phyloP scores from a whole-genome alignment of 2,329 filamentous ascomycete species.

The Trichoderma asperellum region DNA sequence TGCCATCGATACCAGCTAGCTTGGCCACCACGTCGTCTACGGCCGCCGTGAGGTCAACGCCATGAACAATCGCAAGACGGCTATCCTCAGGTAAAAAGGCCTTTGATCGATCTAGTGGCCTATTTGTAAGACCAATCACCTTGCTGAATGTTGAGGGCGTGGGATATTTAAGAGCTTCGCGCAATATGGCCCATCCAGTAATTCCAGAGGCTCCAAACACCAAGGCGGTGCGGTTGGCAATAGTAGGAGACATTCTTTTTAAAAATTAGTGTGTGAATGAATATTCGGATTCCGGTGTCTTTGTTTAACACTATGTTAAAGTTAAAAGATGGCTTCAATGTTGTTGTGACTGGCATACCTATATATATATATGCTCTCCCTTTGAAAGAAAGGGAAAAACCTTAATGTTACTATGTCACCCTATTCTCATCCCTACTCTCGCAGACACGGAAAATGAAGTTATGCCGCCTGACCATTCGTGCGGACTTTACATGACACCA shows the following conservation, averaged over 20 bases:
- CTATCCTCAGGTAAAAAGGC: constrained; percentile 16
- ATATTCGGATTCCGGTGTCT: background rate
- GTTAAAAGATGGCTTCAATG: background rate
- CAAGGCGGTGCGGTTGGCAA: constrained; percentile 16
- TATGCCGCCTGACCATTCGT: background rate
- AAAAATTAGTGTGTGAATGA: background rate
- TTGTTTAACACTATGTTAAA: background rate
- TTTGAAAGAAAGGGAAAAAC: no score
- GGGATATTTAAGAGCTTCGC: constrained; percentile 20
- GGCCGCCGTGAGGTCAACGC: constrained; percentile 10
- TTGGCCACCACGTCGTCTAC: constrained; percentile 22
- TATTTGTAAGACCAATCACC: constrained; percentile 19
- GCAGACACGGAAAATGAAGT: background rate
- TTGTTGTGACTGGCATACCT: background rate
- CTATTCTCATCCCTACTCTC: background rate
- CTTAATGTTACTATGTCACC: background rate
- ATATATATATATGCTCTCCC: background rate
- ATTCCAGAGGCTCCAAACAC: constrained; percentile 26
- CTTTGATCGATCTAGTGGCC: constrained; percentile 1
- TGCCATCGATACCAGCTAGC: constrained; percentile 13
- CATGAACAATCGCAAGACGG: constrained; percentile 7
- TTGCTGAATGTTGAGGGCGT: background rate
- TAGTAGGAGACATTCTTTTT: constrained; percentile 5
- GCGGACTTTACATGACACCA: background rate
- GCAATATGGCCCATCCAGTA: constrained; percentile 24